phyloP scores from a whole-genome alignment of 1,139 yeast genomes.

The Suhomyces anneliseae region DNA sequence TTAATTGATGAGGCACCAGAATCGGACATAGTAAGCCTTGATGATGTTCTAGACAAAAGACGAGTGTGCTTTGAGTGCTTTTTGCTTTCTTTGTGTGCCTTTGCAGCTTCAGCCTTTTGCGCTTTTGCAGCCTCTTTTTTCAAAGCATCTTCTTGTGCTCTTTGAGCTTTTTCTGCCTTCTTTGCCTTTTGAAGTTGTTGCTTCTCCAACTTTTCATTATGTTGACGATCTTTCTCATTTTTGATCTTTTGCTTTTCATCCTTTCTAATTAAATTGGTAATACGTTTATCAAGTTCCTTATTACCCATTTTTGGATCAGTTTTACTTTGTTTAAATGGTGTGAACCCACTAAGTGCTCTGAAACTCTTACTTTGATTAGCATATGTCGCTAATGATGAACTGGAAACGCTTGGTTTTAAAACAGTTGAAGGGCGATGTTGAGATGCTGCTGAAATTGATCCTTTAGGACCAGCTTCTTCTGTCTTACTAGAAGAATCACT shows the following conservation, averaged over 20 bases:
- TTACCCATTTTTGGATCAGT: slow-evolving; percentile 23
- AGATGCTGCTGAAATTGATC: slow-evolving; percentile 2
- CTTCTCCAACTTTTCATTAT: slow-evolving; percentile 19
- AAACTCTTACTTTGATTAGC: slow-evolving; percentile 16
- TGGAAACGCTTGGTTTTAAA: slow-evolving; percentile 9
- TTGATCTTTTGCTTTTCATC: slow-evolving; percentile 30
- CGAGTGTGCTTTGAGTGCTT: neutral
- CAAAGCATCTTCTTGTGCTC: slow-evolving; percentile 2
- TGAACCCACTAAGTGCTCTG: slow-evolving; percentile 26
- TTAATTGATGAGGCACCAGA: slow-evolving; percentile 14
- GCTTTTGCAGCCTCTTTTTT: neutral
- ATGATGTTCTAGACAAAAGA: slow-evolving; percentile 9
- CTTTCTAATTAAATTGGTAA: slow-evolving; percentile 30
- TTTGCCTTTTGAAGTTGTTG: slow-evolving; percentile 14
- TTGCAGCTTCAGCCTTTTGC: neutral
- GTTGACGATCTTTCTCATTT: slow-evolving; percentile 20
- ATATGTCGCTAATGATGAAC: slow-evolving; percentile 9
- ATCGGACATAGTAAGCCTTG: slow-evolving; percentile 9
- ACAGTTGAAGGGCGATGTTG: slow-evolving; percentile 1
- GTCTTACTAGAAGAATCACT: slow-evolving; percentile 2
- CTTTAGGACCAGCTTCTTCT: slow-evolving; percentile 2
- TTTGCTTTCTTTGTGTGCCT: neutral
- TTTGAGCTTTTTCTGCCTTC: slow-evolving; percentile 5
- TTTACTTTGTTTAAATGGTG: slow-evolving; percentile 31
- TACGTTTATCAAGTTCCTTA: slow-evolving; percentile 33